These are phyloP conservation scores for Pseudozyma tsukubaensis DNA, from an alignment of 1,284 basidiomycete species.

Conservation along the genomic window DNA sequence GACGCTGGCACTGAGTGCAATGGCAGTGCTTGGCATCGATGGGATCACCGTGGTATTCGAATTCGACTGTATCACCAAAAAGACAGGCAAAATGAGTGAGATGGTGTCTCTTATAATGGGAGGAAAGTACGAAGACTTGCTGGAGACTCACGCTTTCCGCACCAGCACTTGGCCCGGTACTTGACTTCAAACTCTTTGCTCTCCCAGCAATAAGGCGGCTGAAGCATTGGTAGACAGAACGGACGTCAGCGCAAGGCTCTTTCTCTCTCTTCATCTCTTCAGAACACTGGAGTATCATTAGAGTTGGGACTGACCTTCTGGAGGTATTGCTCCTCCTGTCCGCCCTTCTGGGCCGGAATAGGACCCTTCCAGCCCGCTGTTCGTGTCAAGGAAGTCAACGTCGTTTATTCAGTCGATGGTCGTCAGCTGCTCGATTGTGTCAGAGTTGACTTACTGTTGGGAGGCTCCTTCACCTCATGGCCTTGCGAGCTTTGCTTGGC, in stretches of 20 bases:
- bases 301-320: conserved; percentile 25
- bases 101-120: not conserved
- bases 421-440: not conserved
- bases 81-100: not conserved
- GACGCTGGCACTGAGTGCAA: conserved; percentile 58
- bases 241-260: not conserved
- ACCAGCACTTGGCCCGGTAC: conserved; percentile 43
- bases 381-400: too few relatives aligned
- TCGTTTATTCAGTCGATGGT: too few relatives aligned
- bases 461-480: conserved; percentile 23
- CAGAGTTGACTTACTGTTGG: conserved; percentile 22
- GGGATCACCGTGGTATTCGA: conserved; percentile 53
- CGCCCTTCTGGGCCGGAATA: conserved; percentile 35
- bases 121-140: not conserved
- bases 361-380: conserved; percentile 51
- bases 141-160: conserved; percentile 33
- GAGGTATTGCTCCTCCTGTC: conserved; percentile 39
- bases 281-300: not conserved
- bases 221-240: not conserved
- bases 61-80: conserved; percentile 26
- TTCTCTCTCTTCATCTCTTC: too few relatives aligned
- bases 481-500: conserved; percentile 23
- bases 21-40: conserved; percentile 59
- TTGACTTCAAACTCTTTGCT: conserved; percentile 45
- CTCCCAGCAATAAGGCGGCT: conserved; percentile 50